Evolutionary conservation across 495 filamentous ascomycete genomes (phyloP).

Genomic region (Trichocladium antarcticum): DNA sequence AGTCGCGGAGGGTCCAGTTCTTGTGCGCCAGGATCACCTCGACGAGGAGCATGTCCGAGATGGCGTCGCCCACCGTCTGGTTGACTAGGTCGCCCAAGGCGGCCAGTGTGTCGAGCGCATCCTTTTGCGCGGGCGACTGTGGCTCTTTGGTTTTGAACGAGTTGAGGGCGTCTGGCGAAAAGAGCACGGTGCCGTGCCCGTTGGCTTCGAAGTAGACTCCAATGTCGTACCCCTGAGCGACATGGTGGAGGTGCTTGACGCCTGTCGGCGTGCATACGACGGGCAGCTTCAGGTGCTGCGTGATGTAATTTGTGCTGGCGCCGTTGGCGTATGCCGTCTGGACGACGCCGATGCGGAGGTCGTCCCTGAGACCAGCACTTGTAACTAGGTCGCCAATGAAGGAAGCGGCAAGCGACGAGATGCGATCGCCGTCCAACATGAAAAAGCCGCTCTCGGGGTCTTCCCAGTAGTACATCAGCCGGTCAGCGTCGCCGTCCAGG

Average conservation of each 20-base stretch:
- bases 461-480: slow-evolving; percentile 88
- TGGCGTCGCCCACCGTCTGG: slow-evolving; percentile 91
- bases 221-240: slow-evolving; percentile 78
- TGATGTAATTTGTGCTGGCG: slow-evolving; percentile 83
- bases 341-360: slow-evolving; percentile 81
- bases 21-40: slow-evolving; percentile 95
- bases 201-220: slow-evolving; percentile 99
- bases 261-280: slow-evolving; percentile 90
- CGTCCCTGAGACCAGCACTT: slow-evolving; percentile 62
- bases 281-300: slow-evolving; percentile 74
- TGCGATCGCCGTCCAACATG: slow-evolving; percentile 91
- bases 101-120: slow-evolving; percentile 66
- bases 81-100: slow-evolving; percentile 87
- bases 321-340: slow-evolving; percentile 98
- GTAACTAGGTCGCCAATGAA: slow-evolving; percentile 86
- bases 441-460: slow-evolving; percentile 73
- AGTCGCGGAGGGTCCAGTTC: slow-evolving; percentile 78
- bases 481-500: slow-evolving; percentile 89
- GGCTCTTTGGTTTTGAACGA: slow-evolving; percentile 66
- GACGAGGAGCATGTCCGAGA: slow-evolving; percentile 92
- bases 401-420: slow-evolving; percentile 83
- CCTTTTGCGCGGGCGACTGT: slow-evolving; percentile 81
- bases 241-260: slow-evolving; percentile 95
- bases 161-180: slow-evolving; percentile 70
- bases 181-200: slow-evolving; percentile 92